Conservation (phyloP, 352 stramenopile genomes). For the Phytophthora sojae region DNA sequence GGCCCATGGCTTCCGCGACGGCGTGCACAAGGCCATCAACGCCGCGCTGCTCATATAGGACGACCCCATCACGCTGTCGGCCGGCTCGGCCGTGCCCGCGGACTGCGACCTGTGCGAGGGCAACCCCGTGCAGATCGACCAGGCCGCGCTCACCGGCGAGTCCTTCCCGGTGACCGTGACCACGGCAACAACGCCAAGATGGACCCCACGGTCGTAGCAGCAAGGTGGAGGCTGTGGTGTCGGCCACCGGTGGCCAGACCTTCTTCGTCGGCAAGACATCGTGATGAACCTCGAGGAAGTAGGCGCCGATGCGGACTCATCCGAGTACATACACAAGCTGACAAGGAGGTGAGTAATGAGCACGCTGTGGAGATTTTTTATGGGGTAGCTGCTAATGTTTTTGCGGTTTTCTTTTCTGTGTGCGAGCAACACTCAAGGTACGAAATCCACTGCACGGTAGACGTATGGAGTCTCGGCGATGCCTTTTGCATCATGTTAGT, state of each 20-base stretch:
- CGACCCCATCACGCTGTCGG: conserved; percentile 91
- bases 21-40: conserved; percentile 90
- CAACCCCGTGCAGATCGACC: conserved; percentile 88
- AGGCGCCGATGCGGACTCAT: no score
- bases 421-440: no score
- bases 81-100: conserved; percentile 92
- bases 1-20: conserved; percentile 89
- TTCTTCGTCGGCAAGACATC: conserved; percentile 93
- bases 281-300: no score
- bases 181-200: conserved; percentile 86
- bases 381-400: no score
- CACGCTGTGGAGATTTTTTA: no score
- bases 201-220: conserved; percentile 85
- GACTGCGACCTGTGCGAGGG: conserved; percentile 90
- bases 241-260: conserved; percentile 88
- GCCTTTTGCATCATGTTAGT: no score
- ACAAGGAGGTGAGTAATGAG: no score
- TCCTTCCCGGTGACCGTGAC: conserved; percentile 93
- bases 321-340: no score
- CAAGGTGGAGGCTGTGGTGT: conserved; percentile 94
- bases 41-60: conserved; percentile 92
- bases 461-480: no score
- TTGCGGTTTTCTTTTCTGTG: no score
- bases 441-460: no score
- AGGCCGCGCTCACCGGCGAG: conserved; percentile 94